These are phyloP conservation scores for Salix caprea DNA, from an alignment of 345 rosid species.

Conservation along the genomic window DNA sequence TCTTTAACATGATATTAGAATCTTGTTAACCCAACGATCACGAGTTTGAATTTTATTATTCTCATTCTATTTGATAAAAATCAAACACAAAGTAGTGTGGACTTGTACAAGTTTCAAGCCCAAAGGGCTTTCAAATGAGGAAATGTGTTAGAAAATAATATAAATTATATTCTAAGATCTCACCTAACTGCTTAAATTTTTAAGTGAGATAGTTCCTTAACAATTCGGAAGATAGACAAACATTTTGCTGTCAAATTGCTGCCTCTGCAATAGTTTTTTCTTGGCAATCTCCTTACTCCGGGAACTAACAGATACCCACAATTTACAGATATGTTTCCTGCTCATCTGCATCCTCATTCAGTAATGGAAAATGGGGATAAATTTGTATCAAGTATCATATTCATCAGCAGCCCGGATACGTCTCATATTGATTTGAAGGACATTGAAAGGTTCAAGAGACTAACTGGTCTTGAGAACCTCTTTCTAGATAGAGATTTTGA, in stretches of 20 bases:
- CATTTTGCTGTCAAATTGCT: constrained; percentile 16
- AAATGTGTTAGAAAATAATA: no score
- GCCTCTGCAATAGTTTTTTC: constrained; percentile 20
- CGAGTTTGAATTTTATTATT: fast-evolving
- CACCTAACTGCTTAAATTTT: no score
- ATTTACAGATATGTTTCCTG: constrained; percentile 30
- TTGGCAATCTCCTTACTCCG: constrained; percentile 3
- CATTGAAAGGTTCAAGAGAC: constrained; percentile 34
- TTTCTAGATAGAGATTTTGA: constrained; percentile 15
- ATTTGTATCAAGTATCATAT: constrained; percentile 29
- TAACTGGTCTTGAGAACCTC: constrained; percentile 29
- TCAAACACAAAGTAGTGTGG: no score
- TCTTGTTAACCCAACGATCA: no score
- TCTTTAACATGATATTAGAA: no score
- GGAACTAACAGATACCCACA: constrained; percentile 8
- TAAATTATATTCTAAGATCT: no score
- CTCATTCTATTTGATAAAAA: no score
- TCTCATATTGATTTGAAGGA: constrained; percentile 30
- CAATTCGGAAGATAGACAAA: constrained; percentile 21
- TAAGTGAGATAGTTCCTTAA: fast-evolving
- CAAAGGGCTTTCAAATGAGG: no score
- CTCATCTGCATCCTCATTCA: constrained; percentile 27
- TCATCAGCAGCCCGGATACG: constrained; percentile 30
- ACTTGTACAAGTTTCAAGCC: no score
- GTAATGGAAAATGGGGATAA: constrained; percentile 10